Evolutionary conservation across 805 yeast genomes (phyloP), one percentile per base, ranked within the genome.

Genomic region (Yarrowia deformans): DNA sequence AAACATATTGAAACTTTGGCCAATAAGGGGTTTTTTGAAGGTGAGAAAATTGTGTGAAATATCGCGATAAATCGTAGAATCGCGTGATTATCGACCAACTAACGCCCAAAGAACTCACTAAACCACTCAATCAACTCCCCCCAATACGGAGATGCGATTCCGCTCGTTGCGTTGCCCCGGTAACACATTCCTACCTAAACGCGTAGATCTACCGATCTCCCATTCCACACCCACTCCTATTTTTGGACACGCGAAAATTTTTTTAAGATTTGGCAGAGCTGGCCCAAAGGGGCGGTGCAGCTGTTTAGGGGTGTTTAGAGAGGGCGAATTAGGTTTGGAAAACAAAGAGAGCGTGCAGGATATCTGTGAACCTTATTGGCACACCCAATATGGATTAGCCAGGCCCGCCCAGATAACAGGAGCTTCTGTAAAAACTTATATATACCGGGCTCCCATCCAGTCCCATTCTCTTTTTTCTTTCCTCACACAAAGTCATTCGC

Each of bases 401-500:
- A 8, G n/a, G 54, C 19, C 18, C 7, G 46, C 66, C 52, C 52
- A 43, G 66, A 60, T 60, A 60, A 60, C 66, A 60, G 52, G 5
- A 3, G 13, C 29, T 3, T 46, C 7, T 14, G 9, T 16, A 45
- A 60, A 60, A 60, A 60, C 52, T 60, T 60, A 60, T 60, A 60
- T 60, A 60, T 60, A 60, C 50, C 63, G 14, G 29, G 23, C 35
- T n/a, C 39, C 40, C 49, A 5, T 7, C 48, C 12, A 23, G 29
- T 29, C 48, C 8, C 16, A 7, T 10, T 7, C 6, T 19, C 35
- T 16, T 19, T 16, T 34, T 32, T 43, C 43, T 60, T 45, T 45
- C 50, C 52, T 56, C 64, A 56, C 66, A 60, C 48, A 56, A 49
- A 60, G 66, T 60, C 66, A 60, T 16, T 43, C 66, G 52, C 66